phyloP scores from a whole-genome alignment of 768 basidiomycete genomes.

The Lactarius psammicola region DNA sequence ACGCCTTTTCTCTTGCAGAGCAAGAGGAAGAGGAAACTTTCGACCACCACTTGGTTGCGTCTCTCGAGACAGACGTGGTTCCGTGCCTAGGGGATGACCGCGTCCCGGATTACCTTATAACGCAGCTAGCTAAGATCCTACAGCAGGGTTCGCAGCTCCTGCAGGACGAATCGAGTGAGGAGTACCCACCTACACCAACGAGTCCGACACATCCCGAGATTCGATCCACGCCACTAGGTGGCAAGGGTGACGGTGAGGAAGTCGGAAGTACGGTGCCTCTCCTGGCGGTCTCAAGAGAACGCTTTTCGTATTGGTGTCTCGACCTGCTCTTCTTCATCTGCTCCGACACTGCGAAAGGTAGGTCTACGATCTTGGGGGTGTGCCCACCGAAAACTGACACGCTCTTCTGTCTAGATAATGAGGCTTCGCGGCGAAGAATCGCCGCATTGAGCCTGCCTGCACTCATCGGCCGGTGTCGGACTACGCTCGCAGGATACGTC shows the following conservation, averaged over 20 bases:
- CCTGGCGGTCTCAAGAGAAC: constrained; percentile 63
- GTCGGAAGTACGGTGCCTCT: constrained; percentile 53
- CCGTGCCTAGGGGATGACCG: constrained; percentile 68
- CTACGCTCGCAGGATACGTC: constrained; percentile 66
- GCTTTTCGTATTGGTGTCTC: constrained; percentile 92
- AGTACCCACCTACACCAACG: constrained; percentile 12
- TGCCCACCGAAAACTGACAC: neutral
- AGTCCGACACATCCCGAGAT: constrained; percentile 26
- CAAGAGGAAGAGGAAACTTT: constrained; percentile 84
- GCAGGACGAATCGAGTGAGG: constrained; percentile 27
- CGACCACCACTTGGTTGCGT: constrained; percentile 73
- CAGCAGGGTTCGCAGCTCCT: constrained; percentile 65
- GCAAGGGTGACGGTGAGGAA: neutral
- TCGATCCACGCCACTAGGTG: constrained; percentile 11
- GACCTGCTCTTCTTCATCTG: constrained; percentile 83
- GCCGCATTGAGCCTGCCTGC: constrained; percentile 71
- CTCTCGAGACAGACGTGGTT: constrained; percentile 77
- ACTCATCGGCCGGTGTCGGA: constrained; percentile 73
- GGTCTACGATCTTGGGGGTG: neutral
- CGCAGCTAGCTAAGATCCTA: constrained; percentile 66
- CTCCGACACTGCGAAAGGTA: constrained; percentile 62
- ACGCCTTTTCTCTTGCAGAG: constrained; percentile 56
- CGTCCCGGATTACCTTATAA: constrained; percentile 69
- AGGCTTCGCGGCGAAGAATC: constrained; percentile 58
- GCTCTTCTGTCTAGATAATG: constrained; percentile 48